Evolutionary conservation across 129 eudicot genomes (phyloP).

Genomic region (Arctium minus): DNA sequence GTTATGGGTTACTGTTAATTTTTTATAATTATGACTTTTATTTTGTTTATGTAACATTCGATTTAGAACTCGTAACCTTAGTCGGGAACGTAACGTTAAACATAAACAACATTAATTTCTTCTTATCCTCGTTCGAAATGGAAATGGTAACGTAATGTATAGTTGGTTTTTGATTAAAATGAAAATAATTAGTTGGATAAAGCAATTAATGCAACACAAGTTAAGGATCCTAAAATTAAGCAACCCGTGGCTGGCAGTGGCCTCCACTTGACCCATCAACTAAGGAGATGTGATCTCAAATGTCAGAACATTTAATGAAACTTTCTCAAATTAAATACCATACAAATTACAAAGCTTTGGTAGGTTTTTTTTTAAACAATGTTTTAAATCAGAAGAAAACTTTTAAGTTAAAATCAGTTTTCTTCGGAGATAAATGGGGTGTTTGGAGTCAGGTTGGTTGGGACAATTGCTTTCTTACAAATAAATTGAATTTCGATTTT

Average conservation of each 20-base stretch:
- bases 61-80: not conserved
- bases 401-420: too few relatives aligned
- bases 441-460: not conserved
- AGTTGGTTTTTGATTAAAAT: not conserved
- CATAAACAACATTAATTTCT: not conserved
- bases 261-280: slow-evolving; percentile 39
- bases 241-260: slow-evolving; percentile 17
- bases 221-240: slow-evolving; percentile 33
- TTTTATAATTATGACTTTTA: not conserved
- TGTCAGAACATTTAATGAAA: slow-evolving; percentile 21
- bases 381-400: not conserved
- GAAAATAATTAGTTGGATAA: not conserved
- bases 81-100: not conserved
- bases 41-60: not conserved
- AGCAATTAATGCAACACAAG: slow-evolving; percentile 10
- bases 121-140: not conserved
- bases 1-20: not conserved
- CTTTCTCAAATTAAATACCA: not conserved
- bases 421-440: not conserved
- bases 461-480: not conserved
- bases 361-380: not conserved
- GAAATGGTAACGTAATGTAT: not conserved
- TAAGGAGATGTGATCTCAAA: slow-evolving; percentile 36
- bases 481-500: not conserved
- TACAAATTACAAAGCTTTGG: not conserved